Evolutionary conservation across 2,329 filamentous ascomycete species (phyloP), one percentile per base, ranked within the genome.

Genomic region (Teratosphaeriaceae sp.): DNA sequence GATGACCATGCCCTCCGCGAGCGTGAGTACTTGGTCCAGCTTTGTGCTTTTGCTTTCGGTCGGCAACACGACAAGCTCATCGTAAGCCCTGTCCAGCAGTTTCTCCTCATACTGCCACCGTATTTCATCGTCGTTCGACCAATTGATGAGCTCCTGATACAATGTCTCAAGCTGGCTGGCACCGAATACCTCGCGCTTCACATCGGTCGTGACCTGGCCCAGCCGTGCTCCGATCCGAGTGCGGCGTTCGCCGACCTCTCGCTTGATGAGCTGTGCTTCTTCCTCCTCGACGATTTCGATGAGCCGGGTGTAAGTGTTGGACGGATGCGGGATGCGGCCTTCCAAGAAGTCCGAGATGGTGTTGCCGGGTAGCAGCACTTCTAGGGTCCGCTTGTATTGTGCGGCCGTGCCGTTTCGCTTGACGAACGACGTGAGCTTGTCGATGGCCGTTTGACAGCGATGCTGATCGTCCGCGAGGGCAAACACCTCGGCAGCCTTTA

Each of bases 1-100:
- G 46, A 95, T 85, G 47, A 98, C 90, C 85, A 98, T 95, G 48
- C 90, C 92, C 49, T 82, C 80, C 1, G 90, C 88, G 40, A 92
- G 70, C 46, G 84, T 82, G 56, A 84, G 67, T 0, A 95, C 83
- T 50, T 84, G 81, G 26, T 79, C 70, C 20, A 85, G 77, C 62
- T 94, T 88, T 15, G 71, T 65, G 1, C 67, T 60, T 65, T 97
- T 97, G 45, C 80, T 70, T 3, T 82, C 79, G 1, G 73, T 47
- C 2, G 82, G 78, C 13, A 87, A 72, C 21, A 85, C 81, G 7
- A 84, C 64, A 1, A 98, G 74, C 4, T 79, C 76, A 44, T 96
- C 88, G 53, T 89, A 84, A 47, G 83, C 86, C 58, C 89, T 79
- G 49, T 84, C 78, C 3, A 98, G 67, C 12, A 96, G 72, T 66